Conservation (phyloP, 352 stramenopile genomes). For the Phytophthora pistaciae region DNA sequence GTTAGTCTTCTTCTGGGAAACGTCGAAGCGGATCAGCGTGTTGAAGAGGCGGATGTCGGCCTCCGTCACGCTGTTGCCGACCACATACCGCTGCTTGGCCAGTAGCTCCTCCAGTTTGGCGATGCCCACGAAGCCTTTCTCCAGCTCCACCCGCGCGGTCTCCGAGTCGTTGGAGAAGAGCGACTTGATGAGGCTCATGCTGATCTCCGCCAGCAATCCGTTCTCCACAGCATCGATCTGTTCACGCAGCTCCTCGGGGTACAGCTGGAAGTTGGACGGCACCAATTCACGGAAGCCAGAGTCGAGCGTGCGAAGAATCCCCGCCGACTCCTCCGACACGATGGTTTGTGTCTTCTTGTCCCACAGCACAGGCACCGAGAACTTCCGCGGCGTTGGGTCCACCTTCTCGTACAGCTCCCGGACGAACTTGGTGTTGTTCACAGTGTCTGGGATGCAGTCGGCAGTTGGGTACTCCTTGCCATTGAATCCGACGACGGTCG, state of each 20-base stretch:
- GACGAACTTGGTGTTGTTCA: background rate
- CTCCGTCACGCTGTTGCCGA: background rate
- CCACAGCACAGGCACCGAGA: slow-evolving; percentile 1
- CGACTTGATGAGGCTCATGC: background rate
- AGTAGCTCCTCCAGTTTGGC: background rate
- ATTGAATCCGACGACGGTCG: background rate
- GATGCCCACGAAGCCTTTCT: background rate
- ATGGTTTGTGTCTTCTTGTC: background rate
- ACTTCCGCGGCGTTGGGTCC: background rate
- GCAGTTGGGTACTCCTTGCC: background rate
- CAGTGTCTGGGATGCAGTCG: background rate
- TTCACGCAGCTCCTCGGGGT: background rate
- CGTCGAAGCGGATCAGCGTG: background rate
- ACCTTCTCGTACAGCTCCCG: background rate
- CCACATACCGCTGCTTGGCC: background rate
- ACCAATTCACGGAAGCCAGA: background rate
- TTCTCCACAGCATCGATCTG: background rate
- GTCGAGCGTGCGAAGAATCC: background rate
- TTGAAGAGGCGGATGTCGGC: background rate
- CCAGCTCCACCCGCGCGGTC: background rate
- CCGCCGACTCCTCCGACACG: background rate
- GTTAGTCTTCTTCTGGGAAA: background rate
- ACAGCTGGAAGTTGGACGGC: background rate
- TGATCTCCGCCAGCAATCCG: background rate
- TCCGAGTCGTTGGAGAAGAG: background rate